Evolutionary conservation across 805 yeast genomes (phyloP).

Genomic region (Zygoascus flipseniorum): DNA sequence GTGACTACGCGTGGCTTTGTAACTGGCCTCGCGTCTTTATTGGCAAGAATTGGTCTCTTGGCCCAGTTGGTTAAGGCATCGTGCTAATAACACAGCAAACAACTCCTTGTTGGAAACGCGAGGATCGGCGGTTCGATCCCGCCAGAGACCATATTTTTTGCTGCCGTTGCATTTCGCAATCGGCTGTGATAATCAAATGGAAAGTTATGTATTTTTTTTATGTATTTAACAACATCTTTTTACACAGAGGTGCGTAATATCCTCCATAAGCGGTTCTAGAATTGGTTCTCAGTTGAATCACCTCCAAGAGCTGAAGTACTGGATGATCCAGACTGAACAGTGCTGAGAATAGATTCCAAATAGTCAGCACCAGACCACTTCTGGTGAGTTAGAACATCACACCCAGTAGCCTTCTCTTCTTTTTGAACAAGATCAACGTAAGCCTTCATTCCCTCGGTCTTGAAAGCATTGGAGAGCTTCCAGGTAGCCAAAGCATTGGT

Average conservation of each 20-base stretch:
- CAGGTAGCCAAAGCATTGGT: constrained; percentile 44
- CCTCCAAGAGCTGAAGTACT: constrained; percentile 37
- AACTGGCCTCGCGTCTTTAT: too few species aligned
- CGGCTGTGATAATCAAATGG: background rate
- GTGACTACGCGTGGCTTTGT: too few species aligned
- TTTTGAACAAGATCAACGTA: constrained; percentile 46
- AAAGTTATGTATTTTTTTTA: background rate
- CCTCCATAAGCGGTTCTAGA: constrained; percentile 4
- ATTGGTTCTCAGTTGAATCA: constrained; percentile 34
- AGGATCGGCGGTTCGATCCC: constrained; percentile 25
- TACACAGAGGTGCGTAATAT: background rate
- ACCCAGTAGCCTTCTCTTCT: constrained; percentile 36
- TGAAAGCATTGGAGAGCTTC: constrained; percentile 42
- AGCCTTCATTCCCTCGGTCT: constrained; percentile 49
- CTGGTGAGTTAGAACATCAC: constrained; percentile 52
- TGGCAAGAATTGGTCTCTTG: constrained; percentile 15
- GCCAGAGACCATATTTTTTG: constrained; percentile 20
- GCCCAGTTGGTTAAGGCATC: constrained; percentile 25
- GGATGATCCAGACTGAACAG: constrained; percentile 38
- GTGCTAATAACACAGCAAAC: constrained; percentile 18
- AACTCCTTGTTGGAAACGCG: constrained; percentile 22
- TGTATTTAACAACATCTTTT: background rate
- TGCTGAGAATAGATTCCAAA: constrained; percentile 36
- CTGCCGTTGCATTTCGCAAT: background rate
- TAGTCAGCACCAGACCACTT: constrained; percentile 58